Conservation (phyloP, 352 stramenopile genomes). For the Globisporangium acanthophoron region DNA sequence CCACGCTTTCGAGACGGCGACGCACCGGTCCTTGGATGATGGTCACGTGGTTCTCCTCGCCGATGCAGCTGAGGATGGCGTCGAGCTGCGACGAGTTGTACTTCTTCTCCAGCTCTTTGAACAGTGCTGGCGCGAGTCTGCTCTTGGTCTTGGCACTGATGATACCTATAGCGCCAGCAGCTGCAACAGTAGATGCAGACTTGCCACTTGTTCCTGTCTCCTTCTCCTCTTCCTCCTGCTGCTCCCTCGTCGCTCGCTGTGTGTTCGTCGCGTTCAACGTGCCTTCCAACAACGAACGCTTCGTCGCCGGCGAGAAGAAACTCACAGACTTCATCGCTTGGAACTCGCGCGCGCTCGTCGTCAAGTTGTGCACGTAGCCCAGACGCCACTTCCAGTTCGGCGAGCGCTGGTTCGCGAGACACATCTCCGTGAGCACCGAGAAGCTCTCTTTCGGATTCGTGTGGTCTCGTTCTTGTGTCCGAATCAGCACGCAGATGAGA, state of each 20-base stretch:
- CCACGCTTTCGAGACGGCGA: not conserved
- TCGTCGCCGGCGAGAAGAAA: slow-evolving; percentile 47
- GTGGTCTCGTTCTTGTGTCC: slow-evolving; percentile 25
- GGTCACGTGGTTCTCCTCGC: slow-evolving; percentile 47
- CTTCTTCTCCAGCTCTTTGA: slow-evolving; percentile 41
- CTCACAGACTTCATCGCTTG: slow-evolving; percentile 65
- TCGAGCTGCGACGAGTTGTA: slow-evolving; percentile 75
- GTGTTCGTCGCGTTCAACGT: slow-evolving; percentile 23
- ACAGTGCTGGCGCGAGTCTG: slow-evolving; percentile 36
- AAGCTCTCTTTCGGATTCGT: slow-evolving; percentile 28
- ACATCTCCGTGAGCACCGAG: slow-evolving; percentile 52
- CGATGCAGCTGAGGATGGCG: slow-evolving; percentile 62
- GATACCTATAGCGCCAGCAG: not conserved
- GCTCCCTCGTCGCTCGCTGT: not conserved
- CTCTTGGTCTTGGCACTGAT: slow-evolving; percentile 10
- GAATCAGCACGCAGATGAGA: slow-evolving; percentile 60
- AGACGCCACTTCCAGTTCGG: slow-evolving; percentile 58
- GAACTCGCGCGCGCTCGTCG: slow-evolving; percentile 74
- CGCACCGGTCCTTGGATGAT: slow-evolving; percentile 78
- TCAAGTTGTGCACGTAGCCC: slow-evolving; percentile 68
- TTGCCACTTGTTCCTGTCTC: not conserved
- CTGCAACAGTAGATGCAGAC: no score
- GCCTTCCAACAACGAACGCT: slow-evolving; percentile 42
- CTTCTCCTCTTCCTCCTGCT: slow-evolving; percentile 1
- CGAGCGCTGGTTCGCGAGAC: slow-evolving; percentile 54